Percentiles rank a stretch among this genome's conserved stretches.
These are phyloP conservation scores for Gymnopilus dilepis DNA, from an alignment of 768 basidiomycete species.

Conservation along the genomic window DNA sequence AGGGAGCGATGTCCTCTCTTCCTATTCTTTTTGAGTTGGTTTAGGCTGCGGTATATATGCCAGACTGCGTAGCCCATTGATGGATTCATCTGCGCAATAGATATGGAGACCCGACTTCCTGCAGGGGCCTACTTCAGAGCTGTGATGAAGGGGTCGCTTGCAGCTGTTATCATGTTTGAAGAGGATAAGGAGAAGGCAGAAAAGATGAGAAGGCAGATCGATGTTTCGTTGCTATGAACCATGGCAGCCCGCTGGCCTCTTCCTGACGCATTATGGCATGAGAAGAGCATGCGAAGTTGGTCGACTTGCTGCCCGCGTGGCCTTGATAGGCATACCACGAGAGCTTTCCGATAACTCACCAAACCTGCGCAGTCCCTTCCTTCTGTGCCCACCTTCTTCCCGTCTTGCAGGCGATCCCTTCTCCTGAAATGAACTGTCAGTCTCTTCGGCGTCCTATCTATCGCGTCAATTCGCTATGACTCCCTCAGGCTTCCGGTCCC, in stretches of 20 bases:
- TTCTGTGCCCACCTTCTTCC: constrained; percentile 5
- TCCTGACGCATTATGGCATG: neutral
- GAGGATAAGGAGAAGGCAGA: neutral
- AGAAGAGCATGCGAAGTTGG: neutral
- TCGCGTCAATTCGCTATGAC: neutral
- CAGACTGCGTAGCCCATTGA: neutral
- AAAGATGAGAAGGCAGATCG: neutral
- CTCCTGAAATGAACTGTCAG: neutral
- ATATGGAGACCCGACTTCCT: neutral
- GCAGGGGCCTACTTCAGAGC: neutral
- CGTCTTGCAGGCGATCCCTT: constrained; percentile 9
- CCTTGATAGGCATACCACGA: neutral
- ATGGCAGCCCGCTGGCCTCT: neutral
- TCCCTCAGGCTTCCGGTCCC: neutral
- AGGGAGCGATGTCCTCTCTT: constrained; percentile 2
- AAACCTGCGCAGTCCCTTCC: constrained; percentile 1
- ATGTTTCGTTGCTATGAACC: constrained; percentile 1
- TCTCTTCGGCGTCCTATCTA: neutral
- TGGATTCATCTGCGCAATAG: neutral
- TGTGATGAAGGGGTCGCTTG: neutral
- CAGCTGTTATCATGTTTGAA: neutral
- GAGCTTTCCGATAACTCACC: neutral
- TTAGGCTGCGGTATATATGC: neutral
- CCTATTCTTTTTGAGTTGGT: neutral
- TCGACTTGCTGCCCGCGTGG: constrained; percentile 3